Conservation (phyloP, 179 eudicot species). For the Beta corolliflora region DNA sequence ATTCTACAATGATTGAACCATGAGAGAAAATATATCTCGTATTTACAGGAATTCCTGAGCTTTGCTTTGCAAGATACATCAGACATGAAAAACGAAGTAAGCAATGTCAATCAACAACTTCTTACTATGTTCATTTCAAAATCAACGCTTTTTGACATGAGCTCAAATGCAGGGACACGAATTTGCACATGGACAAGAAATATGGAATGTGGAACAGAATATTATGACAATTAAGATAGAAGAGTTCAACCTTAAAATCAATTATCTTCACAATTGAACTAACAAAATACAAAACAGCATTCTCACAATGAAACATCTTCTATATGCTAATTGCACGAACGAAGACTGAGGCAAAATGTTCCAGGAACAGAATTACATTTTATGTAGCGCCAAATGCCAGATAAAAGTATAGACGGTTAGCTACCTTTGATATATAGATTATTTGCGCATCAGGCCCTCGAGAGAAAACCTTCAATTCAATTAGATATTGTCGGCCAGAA, state of each 20-base stretch:
- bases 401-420: slow-evolving; percentile 10
- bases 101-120: not conserved
- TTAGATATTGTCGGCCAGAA: slow-evolving; percentile 60
- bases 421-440: slow-evolving; percentile 72
- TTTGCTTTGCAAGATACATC: not conserved
- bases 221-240: not conserved
- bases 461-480: slow-evolving; percentile 65
- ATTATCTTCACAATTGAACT: not conserved
- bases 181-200: not conserved
- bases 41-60: not conserved
- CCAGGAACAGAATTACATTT: not conserved
- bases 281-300: not conserved
- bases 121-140: not conserved
- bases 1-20: not conserved
- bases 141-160: not conserved
- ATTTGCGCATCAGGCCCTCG: slow-evolving; percentile 60
- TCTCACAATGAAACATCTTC: not conserved
- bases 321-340: not conserved
- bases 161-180: not conserved
- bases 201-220: not conserved
- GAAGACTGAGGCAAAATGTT: not conserved
- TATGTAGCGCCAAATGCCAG: not conserved
- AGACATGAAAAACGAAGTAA: not conserved
- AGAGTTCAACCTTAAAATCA: not conserved
- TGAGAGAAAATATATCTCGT: not conserved